Evolutionary conservation across 139 green algal species (phyloP), one percentile per base, ranked within the genome.

Genomic region (Asterochloris sp.): DNA sequence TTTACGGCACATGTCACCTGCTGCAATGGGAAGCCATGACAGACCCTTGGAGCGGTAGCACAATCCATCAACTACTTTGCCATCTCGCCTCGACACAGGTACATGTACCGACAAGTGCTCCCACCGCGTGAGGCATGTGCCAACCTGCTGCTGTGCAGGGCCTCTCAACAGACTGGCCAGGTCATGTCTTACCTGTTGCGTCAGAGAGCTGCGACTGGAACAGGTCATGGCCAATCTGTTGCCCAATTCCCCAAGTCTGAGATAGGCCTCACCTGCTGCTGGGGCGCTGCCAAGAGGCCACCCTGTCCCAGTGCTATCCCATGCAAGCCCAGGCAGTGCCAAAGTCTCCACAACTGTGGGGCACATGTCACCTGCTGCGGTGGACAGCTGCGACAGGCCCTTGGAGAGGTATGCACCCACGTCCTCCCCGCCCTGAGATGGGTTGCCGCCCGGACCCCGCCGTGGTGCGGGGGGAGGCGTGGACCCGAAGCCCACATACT

Each of bases 401-500:
- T 89, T 92, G 16, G 85, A 91, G 12, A 98, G 77, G 83, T 95
- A 86, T 11, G 80, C 27, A 28, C 81, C 90, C 29, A 94, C 85
- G 66, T 94, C 89, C 54, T 94, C 90, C 8, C 82, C 74, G 28
- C 24, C 68, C 12, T 28, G 67, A 54, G 38, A 54, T 10, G 38
- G 38, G 38, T 6, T 54, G 15, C 74, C 62, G 13, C n/a, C 62
- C 15, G 24, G 14, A 13, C 47, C 38, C 60, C 64, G 54, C n/a
- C 27, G 78, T 13, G 63, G 19, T 10, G 60, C 28, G 11, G 82
- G 38, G 60, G 28, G 16, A 54, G 19, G 60, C 10, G 86, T 81
- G 16, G 93, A 98, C 27, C 96, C 96, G 91, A 99, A 99, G 1
- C 96, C 96, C 11, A 99, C 96, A 80, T 98, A 99, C 89, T 99